Evolutionary conservation across 2,329 filamentous ascomycete genomes (phyloP).

Genomic region (Phoma sp.): DNA sequence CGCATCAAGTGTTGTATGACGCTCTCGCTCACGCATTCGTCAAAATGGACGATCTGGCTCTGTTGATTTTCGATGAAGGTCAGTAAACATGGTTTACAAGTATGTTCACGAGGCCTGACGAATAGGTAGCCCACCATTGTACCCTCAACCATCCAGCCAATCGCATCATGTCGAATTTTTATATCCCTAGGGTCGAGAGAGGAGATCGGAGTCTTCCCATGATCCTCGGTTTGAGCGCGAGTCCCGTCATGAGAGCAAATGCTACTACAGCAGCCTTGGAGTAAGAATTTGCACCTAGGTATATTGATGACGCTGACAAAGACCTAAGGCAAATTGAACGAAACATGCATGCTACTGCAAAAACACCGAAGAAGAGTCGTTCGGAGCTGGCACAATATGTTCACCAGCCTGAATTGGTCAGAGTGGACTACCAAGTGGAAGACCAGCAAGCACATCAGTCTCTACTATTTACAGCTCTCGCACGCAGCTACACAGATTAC

Average conservation of each 20-base stretch:
- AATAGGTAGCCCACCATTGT: slow-evolving; percentile 73
- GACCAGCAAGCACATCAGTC: slow-evolving; percentile 3
- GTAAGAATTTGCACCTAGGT: slow-evolving; percentile 31
- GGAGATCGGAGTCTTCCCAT: slow-evolving; percentile 58
- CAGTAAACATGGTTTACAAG: background rate
- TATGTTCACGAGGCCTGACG: slow-evolving; percentile 7
- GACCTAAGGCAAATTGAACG: slow-evolving; percentile 64
- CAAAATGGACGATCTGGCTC: slow-evolving; percentile 65
- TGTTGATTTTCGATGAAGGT: slow-evolving; percentile 87
- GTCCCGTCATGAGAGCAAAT: slow-evolving; percentile 71
- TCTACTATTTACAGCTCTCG: slow-evolving; percentile 26
- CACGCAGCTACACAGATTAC: slow-evolving; percentile 29
- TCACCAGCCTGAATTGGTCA: slow-evolving; percentile 68
- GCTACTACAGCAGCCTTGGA: slow-evolving; percentile 59
- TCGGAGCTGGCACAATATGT: slow-evolving; percentile 73
- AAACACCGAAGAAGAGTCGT: slow-evolving; percentile 72
- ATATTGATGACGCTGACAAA: slow-evolving; percentile 19
- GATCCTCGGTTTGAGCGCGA: slow-evolving; percentile 83
- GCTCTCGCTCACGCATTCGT: slow-evolving; percentile 80
- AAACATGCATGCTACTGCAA: slow-evolving; percentile 73
- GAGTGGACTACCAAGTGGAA: slow-evolving; percentile 43
- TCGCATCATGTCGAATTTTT: slow-evolving; percentile 76
- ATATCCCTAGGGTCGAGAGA: slow-evolving; percentile 59
- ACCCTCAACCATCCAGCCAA: slow-evolving; percentile 68
- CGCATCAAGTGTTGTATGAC: slow-evolving; percentile 76